Conservation (phyloP, 371 early-diverging fungal genomes). For the Paraphysoderma sedebokerense region DNA sequence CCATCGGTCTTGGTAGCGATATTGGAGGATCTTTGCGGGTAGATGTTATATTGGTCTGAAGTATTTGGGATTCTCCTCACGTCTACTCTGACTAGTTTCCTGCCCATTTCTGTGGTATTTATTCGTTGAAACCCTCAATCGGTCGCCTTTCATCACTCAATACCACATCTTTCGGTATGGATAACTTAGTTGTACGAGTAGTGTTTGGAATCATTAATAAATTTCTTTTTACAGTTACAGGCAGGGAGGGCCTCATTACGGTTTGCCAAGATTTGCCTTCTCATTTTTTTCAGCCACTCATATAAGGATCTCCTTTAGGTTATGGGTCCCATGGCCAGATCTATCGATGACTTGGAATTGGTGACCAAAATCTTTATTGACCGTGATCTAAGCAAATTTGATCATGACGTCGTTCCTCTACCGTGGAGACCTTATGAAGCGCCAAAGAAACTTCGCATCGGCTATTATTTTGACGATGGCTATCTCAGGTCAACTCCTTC, state of each 20-base stretch:
- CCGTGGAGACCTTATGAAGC: neutral
- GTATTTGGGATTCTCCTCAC: neutral
- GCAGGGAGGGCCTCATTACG: no score
- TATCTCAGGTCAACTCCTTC: neutral
- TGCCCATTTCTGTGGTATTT: neutral
- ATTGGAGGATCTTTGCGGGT: neutral
- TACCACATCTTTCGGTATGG: no score
- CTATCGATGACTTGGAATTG: neutral
- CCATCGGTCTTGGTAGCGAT: neutral
- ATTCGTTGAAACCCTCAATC: neutral
- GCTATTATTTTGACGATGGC: neutral
- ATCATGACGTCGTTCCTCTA: neutral
- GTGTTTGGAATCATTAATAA: no score
- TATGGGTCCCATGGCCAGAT: neutral
- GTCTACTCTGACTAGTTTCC: neutral
- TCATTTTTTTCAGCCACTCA: neutral
- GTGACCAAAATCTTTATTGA: neutral
- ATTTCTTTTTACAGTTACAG: no score
- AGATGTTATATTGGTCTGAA: neutral
- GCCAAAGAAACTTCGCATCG: neutral
- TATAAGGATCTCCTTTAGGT: neutral
- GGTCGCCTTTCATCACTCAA: neutral
- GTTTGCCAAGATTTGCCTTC: no score
- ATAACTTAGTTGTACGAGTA: no score
- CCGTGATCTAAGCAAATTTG: neutral